phyloP scores from a whole-genome alignment of 2,329 filamentous ascomycete genomes.

The Microsporum audouinii region DNA sequence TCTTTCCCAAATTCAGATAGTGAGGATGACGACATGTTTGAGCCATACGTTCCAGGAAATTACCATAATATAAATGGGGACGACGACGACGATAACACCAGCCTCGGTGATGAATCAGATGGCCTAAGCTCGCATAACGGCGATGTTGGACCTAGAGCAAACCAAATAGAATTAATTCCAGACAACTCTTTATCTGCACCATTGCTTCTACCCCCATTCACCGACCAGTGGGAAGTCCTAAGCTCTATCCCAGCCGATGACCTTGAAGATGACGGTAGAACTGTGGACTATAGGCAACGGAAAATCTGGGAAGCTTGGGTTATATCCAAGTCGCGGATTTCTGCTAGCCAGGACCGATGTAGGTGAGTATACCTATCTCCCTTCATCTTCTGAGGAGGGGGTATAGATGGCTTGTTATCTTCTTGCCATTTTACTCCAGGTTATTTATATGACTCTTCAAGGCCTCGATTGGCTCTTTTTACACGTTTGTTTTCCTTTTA shows the following conservation, averaged over 20 bases:
- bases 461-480: not conserved
- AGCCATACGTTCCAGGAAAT: slow-evolving; percentile 8
- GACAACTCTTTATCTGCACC: slow-evolving; percentile 13
- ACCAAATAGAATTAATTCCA: slow-evolving; percentile 15
- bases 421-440: not conserved
- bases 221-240: slow-evolving; percentile 19
- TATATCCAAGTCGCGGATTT: slow-evolving; percentile 17
- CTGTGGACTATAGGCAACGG: slow-evolving; percentile 24
- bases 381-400: not conserved
- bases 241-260: slow-evolving; percentile 22
- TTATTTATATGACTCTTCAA: too few relatives aligned
- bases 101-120: slow-evolving; percentile 16
- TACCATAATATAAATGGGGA: slow-evolving; percentile 5
- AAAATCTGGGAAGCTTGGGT: slow-evolving; percentile 32
- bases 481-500: not conserved
- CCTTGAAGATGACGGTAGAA: slow-evolving; percentile 28
- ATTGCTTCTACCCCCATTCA: slow-evolving; percentile 10
- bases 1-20: slow-evolving; percentile 15
- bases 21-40: slow-evolving; percentile 14
- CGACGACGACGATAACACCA: slow-evolving; percentile 10
- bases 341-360: not conserved
- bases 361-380: not conserved
- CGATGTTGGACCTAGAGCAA: slow-evolving; percentile 14
- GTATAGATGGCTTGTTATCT: not conserved
- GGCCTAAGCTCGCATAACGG: slow-evolving; percentile 15